These are phyloP conservation scores for Cladorrhinum sp. DNA, from an alignment of 2,329 filamentous ascomycete genomes.

Conservation along the genomic window DNA sequence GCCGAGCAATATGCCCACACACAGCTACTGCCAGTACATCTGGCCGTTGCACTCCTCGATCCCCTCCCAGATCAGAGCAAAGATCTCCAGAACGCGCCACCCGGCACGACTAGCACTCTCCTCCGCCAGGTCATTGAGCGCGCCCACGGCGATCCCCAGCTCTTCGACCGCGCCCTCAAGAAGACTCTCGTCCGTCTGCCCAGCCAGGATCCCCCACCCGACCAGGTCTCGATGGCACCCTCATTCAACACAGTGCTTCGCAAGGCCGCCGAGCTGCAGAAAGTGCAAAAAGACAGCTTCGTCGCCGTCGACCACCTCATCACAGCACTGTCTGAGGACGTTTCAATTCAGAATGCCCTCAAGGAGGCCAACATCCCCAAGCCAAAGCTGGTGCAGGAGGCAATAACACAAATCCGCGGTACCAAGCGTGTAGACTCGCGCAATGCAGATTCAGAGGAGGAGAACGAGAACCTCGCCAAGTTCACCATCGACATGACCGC, in stretches of 20 bases:
- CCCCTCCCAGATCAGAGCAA: constrained; percentile 73
- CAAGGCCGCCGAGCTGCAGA: constrained; percentile 83
- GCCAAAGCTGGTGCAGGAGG: constrained; percentile 81
- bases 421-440: constrained; percentile 93
- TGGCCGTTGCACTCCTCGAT: constrained; percentile 79
- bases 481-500: constrained; percentile 99
- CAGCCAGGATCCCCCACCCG: constrained; percentile 91
- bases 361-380: constrained; percentile 90
- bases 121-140: constrained; percentile 93
- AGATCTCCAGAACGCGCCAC: constrained; percentile 75
- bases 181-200: constrained; percentile 87
- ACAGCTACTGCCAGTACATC: constrained; percentile 84
- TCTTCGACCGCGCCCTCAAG: constrained; percentile 85
- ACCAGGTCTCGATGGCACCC: constrained; percentile 79
- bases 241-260: constrained; percentile 78
- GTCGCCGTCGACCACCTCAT: constrained; percentile 96
- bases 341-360: constrained; percentile 67
- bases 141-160: constrained; percentile 87
- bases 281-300: constrained; percentile 95
- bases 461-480: constrained; percentile 94
- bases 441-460: constrained; percentile 87
- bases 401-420: constrained; percentile 87
- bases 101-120: constrained; percentile 65
- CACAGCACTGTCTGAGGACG: constrained; percentile 76
- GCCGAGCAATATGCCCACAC: constrained; percentile 89